Conservation (phyloP, 169 alveolate species). For the Eimeria tenella region DNA sequence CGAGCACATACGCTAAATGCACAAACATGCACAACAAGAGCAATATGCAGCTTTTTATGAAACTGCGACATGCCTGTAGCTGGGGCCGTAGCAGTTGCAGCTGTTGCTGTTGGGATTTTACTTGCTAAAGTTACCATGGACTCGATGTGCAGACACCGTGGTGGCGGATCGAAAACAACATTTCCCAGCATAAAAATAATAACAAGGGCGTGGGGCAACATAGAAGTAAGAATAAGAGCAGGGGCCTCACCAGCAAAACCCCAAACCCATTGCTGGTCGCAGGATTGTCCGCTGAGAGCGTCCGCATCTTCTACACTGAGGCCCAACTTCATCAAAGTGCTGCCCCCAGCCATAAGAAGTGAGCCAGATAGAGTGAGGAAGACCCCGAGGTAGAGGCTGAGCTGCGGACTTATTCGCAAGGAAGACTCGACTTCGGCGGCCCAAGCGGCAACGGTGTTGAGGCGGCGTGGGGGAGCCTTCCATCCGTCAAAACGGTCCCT, state of each 20-base stretch:
- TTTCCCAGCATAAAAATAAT: no score
- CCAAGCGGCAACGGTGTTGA: constrained; percentile 15
- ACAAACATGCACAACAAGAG: neutral
- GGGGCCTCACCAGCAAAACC: constrained; percentile 82
- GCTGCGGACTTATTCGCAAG: constrained; percentile 78
- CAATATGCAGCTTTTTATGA: no score
- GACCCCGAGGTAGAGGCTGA: constrained; percentile 86
- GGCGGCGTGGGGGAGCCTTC: neutral
- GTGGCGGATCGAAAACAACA: neutral
- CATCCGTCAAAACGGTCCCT: neutral
- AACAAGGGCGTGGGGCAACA: neutral
- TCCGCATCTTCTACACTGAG: constrained; percentile 82
- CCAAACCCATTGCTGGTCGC: constrained; percentile 87
- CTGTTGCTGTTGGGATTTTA: neutral
- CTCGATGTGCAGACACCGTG: neutral
- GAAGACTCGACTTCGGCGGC: constrained; percentile 17
- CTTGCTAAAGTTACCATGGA: neutral
- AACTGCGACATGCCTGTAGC: neutral
- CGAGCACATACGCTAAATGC: constrained; percentile 83
- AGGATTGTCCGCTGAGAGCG: constrained; percentile 79
- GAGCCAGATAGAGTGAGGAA: constrained; percentile 87
- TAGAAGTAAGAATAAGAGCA: neutral
- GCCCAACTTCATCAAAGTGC: constrained; percentile 89
- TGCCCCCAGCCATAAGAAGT: constrained; percentile 89
- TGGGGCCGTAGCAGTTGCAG: neutral